Percentiles rank a stretch among this genome's conserved stretches.
phyloP scores from a whole-genome alignment of 1,284 basidiomycete species.

The Clitocybe nebularis region DNA sequence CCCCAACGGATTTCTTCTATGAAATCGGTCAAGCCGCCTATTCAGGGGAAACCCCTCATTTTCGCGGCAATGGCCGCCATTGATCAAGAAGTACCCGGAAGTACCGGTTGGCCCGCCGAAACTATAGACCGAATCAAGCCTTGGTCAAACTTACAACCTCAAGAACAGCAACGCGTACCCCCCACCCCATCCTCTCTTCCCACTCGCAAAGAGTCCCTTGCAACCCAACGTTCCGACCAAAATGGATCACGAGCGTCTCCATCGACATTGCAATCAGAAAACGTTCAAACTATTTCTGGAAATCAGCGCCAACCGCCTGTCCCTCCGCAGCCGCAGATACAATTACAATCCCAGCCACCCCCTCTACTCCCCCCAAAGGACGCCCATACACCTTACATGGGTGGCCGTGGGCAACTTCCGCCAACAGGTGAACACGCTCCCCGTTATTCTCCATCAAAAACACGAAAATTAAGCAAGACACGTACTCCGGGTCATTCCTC shows the following conservation, averaged over 20 bases:
- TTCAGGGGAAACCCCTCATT: conserved; percentile 36
- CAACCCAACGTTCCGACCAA: background rate
- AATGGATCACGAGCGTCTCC: background rate
- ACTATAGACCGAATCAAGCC: background rate
- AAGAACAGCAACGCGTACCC: background rate
- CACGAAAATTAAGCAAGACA: conserved; percentile 8
- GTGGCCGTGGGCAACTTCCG: background rate
- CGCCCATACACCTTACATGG: conserved; percentile 3
- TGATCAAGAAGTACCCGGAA: conserved; percentile 12
- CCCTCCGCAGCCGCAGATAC: too few relatives aligned
- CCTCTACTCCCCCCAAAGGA: background rate
- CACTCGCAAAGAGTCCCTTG: background rate
- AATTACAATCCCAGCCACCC: too few relatives aligned
- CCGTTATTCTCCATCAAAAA: conserved; percentile 6
- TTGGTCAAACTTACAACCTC: background rate
- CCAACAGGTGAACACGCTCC: conserved; percentile 1
- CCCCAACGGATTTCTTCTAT: conserved; percentile 15
- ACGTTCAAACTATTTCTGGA: too few relatives aligned
- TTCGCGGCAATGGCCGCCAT: conserved; percentile 31
- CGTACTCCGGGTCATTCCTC: conserved; percentile 8
- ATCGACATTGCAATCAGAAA: conserved; percentile 1
- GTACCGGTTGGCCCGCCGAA: background rate
- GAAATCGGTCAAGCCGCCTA: background rate
- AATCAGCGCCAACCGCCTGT: background rate
- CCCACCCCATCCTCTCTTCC: background rate